Base-by-base conservation (phyloP, 305 asterid species). In the Rubia occidens region DNA sequence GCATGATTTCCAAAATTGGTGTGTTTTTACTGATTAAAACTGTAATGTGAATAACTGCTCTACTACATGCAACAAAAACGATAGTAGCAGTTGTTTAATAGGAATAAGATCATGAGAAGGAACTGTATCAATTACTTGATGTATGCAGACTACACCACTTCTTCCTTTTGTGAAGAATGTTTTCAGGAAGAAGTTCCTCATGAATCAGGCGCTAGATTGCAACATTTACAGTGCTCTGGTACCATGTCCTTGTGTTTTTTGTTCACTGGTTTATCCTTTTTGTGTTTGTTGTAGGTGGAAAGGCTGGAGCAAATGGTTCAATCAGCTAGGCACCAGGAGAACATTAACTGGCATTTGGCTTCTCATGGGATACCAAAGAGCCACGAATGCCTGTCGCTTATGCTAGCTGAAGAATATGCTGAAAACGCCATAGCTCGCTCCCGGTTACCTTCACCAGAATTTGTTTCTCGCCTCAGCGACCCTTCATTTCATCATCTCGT, bases 331-430 rank as follows among this genome's bases (percentile, higher is more conserved):
- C 69, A 79, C 74, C 87, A 79, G 0, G 96, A 91, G 79, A 84
- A 85, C 40, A 26, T 85, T 24, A 81, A 80, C 80, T 89, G 97
- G 97, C 88, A 89, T 77, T 72, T 89, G 73, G 94, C 96, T 80
- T 79, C 97, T 80, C 89, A 78, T 39, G 85, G 86, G 24, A 75
- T 89, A 58, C 95, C 98, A 60, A 85, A 76, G 77, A 79, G 88
- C 79, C 81, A 86, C 0, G 86, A 89, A 80, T 91, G 98, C 45
- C 95, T 91, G 29, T 82, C 96, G 43, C 90, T 91, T 43, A 75
- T 80, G 72, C 70, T 89, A 77, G 89, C 98, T 2, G 95, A 89
- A 70, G 95, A 91, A 71, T 91, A 85, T 68, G 86, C 92, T 18
- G 74, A 76, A 66, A 91, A 88, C 80, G 88, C 95, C 14, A 71